These are phyloP conservation scores for Ganoderma resinaceum DNA, from an alignment of 1,284 basidiomycete genomes.

Conservation along the genomic window DNA sequence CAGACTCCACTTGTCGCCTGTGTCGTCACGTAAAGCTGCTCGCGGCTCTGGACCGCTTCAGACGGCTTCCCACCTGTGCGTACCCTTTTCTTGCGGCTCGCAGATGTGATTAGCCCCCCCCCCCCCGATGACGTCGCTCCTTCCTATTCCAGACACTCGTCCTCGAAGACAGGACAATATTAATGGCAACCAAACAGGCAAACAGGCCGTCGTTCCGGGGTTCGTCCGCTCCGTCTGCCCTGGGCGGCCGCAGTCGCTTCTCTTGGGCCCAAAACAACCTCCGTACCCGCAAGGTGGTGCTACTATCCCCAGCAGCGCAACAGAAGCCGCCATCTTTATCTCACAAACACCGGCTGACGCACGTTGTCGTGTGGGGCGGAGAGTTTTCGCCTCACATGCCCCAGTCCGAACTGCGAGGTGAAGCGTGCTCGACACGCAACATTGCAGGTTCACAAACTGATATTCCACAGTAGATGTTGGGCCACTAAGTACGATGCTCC, in stretches of 20 bases:
- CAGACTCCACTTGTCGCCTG: not conserved
- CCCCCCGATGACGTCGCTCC: not conserved
- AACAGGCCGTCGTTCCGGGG: not conserved
- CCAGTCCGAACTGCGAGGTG: no score
- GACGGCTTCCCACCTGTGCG: slow-evolving; percentile 2
- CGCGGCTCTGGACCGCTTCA: not conserved
- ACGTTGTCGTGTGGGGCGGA: not conserved
- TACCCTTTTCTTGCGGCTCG: slow-evolving; percentile 5
- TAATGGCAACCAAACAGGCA: slow-evolving; percentile 2
- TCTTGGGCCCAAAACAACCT: not conserved
- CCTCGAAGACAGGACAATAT: not conserved
- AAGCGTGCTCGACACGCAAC: no score
- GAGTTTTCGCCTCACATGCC: no score
- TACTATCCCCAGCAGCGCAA: not conserved
- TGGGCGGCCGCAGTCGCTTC: slow-evolving; percentile 1
- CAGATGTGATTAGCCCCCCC: not conserved
- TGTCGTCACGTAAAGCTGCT: not conserved
- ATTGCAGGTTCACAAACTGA: no score
- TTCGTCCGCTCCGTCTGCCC: not conserved
- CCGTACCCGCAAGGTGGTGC: not conserved
- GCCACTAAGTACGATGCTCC: no score
- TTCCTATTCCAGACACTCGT: not conserved
- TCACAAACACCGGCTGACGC: not conserved
- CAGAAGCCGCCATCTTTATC: not conserved
- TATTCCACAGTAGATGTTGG: no score